These are phyloP conservation scores for Fusarium brevicatenulatum DNA, from an alignment of 2,329 filamentous ascomycete genomes.

Conservation along the genomic window DNA sequence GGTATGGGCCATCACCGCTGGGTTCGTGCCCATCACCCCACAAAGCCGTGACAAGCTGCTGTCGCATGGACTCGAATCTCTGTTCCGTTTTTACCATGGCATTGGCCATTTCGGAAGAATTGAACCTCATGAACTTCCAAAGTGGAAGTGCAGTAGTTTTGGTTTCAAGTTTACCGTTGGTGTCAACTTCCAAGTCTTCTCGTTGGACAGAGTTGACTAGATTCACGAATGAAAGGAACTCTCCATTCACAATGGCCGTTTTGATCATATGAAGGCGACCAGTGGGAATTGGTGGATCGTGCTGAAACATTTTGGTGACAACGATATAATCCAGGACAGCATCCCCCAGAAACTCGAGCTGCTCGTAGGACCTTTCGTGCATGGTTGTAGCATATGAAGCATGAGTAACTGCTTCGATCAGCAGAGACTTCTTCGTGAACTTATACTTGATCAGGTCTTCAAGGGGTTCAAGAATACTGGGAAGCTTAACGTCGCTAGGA, in stretches of 20 bases:
- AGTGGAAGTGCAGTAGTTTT: constrained; percentile 61
- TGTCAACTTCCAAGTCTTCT: constrained; percentile 33
- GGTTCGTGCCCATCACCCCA: constrained; percentile 17
- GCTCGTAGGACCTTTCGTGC: constrained; percentile 63
- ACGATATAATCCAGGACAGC: constrained; percentile 84
- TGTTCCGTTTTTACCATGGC: constrained; percentile 56
- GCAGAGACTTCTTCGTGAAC: constrained; percentile 74
- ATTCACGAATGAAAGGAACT: constrained; percentile 81
- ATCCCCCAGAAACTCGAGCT: constrained; percentile 90
- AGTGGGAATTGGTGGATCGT: constrained; percentile 55
- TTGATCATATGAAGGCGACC: constrained; percentile 79
- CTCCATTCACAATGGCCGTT: constrained; percentile 80
- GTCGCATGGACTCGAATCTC: constrained; percentile 61
- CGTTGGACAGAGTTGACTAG: constrained; percentile 57
- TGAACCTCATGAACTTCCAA: constrained; percentile 76
- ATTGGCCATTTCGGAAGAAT: constrained; percentile 57
- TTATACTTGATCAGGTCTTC: constrained; percentile 76
- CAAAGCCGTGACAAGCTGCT: constrained; percentile 56
- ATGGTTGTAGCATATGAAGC: constrained; percentile 65
- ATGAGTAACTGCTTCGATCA: constrained; percentile 86
- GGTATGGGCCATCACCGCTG: constrained; percentile 61
- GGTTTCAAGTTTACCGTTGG: constrained; percentile 29
- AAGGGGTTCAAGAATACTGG: constrained; percentile 58
- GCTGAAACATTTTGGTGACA: constrained; percentile 67
- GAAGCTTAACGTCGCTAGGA: constrained; percentile 49